Base-by-base conservation (phyloP, 148 eudicot genomes). In the Cornus kousa region DNA sequence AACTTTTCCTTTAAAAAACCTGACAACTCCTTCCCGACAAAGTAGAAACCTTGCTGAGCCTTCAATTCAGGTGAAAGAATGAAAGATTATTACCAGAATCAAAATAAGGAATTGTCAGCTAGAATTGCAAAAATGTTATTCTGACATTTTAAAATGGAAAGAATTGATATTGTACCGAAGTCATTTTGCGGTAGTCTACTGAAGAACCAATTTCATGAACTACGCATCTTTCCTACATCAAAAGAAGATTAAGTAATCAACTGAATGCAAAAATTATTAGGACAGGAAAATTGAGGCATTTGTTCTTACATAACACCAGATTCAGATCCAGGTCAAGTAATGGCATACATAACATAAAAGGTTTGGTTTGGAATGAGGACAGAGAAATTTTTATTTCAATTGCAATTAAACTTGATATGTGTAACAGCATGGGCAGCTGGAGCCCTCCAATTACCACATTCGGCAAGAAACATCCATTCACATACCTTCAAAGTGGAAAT, bases 141-240 rank as follows among this genome's bases (percentile, higher is more conserved):
- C 9, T 50, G 31, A 46, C 16, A 24, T 19, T 24, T 68, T 19
- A 24, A 9, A 40, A 22, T 43, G 12, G 70, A 5, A 16, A 78
- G 31, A 75, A 31, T 43, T 43, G 11, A n/a, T 12, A 69, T 74
- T 9, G 17, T 90, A 94, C 98, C 85, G 95, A 90, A 53, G 97
- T 95, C 90, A 90, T 60, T 80, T 87, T 91, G 70, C 96, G 90
- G 40, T 95, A 95, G 85, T 95, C 98, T 72, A 89, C 87, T 7
- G 95, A 83, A 24, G 98, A 93, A 33, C 95, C 98, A 82, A 95
- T 95, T 81, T 95, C 88, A 87, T 85, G 96, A 75, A 75, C 88
- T 60, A 82, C 83, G 70, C 98, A 87, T 83, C 96, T 93, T 83
- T 95, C 98, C 98, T 95, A 60, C 85, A 89, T 72, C 19, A 79